Evolutionary conservation across 1,139 yeast species (phyloP).

Genomic region (Candida sanyaensis): DNA sequence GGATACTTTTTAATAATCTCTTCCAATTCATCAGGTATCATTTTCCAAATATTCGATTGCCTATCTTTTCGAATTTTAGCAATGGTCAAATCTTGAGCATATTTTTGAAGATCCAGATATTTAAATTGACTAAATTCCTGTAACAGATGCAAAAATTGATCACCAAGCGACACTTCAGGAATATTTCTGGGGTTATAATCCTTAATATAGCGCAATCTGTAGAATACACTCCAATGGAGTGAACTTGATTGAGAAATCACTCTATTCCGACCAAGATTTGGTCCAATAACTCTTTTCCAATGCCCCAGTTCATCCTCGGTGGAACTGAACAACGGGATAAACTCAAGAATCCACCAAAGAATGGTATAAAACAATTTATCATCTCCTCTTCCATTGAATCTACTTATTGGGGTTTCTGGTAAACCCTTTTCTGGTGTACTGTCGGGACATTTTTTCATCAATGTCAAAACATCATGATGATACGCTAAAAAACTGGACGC

Average conservation of each 20-base stretch:
- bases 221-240: constrained; percentile 64
- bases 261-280: constrained; percentile 56
- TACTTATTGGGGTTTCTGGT: constrained; percentile 16
- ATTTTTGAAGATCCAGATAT: constrained; percentile 13
- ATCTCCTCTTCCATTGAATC: constrained; percentile 37
- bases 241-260: constrained; percentile 46
- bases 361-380: constrained; percentile 21
- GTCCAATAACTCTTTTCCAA: constrained; percentile 50
- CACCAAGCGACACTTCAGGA: constrained; percentile 31
- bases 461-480: constrained; percentile 47
- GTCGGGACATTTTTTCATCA: constrained; percentile 10
- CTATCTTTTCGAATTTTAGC: constrained; percentile 25
- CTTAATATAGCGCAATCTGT: constrained; percentile 47
- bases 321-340: constrained; percentile 55
- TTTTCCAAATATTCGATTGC: constrained; percentile 29
- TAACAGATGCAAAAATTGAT: constrained; percentile 22
- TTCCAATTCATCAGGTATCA: constrained; percentile 44
- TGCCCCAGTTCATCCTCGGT: constrained; percentile 45
- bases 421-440: background rate
- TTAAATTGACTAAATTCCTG: constrained; percentile 14
- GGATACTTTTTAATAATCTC: constrained; percentile 14
- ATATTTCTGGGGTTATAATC: constrained; percentile 50
- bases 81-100: constrained; percentile 16
- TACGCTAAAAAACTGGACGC: constrained; percentile 42
- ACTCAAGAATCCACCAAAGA: constrained; percentile 64